Evolutionary conservation across 2,329 filamentous ascomycete species (phyloP).

Genomic region (Exutisphaerella laricina): DNA sequence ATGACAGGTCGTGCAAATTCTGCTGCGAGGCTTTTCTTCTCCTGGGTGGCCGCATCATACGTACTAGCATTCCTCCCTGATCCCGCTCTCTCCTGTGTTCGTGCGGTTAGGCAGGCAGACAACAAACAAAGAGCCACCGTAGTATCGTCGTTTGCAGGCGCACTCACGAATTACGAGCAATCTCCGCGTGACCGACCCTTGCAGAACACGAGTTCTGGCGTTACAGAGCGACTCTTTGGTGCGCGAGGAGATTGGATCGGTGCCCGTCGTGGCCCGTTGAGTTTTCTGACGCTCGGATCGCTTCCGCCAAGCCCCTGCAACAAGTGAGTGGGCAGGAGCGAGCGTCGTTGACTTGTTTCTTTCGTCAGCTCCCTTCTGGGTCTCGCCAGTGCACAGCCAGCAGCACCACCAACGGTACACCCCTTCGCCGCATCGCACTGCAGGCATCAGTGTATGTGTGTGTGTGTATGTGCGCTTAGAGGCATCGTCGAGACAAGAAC

Average conservation of each 20-base stretch:
- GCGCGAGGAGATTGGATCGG: too few species aligned
- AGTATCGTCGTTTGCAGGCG: not conserved
- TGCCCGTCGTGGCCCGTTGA: not conserved
- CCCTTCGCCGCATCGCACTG: constrained; percentile 3
- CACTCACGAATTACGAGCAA: not conserved
- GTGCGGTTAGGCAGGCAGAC: not conserved
- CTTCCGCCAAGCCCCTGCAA: not conserved
- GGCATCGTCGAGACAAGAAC: not conserved
- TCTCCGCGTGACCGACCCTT: not conserved
- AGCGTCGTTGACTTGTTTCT: not conserved
- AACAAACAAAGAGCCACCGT: not conserved
- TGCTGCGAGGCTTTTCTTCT: not conserved
- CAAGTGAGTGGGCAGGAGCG: not conserved
- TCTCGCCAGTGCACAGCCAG: not conserved
- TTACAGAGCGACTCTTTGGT: not conserved
- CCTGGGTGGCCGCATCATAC: not conserved
- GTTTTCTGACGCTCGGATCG: not conserved
- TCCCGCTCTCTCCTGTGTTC: not conserved
- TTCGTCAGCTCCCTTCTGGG: not conserved
- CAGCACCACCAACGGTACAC: not conserved
- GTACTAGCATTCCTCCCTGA: not conserved
- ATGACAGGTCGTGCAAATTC: not conserved
- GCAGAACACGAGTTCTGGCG: not conserved
- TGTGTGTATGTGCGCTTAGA: too few species aligned
- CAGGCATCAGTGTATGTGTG: constrained; percentile 3